These are phyloP conservation scores for Earliella scabrosa DNA, from an alignment of 1,284 basidiomycete genomes.

Conservation along the genomic window DNA sequence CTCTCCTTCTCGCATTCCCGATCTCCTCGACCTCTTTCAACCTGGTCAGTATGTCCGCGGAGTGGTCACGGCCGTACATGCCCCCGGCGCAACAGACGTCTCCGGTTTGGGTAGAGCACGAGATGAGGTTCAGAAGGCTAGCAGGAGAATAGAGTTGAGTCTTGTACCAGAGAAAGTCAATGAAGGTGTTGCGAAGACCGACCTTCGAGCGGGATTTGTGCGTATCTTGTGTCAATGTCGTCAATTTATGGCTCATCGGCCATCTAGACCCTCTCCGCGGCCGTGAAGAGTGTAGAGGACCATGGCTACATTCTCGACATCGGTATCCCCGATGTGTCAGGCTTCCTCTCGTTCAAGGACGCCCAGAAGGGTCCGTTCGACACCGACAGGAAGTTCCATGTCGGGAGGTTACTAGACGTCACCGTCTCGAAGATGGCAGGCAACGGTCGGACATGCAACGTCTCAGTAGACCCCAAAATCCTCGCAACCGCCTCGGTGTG, in stretches of 20 bases:
- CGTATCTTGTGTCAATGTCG: constrained; percentile 30
- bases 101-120: constrained; percentile 60
- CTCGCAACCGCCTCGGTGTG: constrained; percentile 59
- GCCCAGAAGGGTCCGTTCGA: constrained; percentile 46
- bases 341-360: constrained; percentile 81
- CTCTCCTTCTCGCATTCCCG: constrained; percentile 52
- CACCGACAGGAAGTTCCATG: constrained; percentile 51
- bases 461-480: constrained; percentile 53
- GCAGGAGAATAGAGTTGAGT: constrained; percentile 86
- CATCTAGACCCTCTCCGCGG: constrained; percentile 70
- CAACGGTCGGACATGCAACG: constrained; percentile 73
- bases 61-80: constrained; percentile 71
- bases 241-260: constrained; percentile 13
- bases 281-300: constrained; percentile 89
- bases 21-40: constrained; percentile 77
- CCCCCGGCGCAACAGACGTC: constrained; percentile 62
- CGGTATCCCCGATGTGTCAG: constrained; percentile 76
- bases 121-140: constrained; percentile 69
- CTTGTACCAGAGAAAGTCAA: constrained; percentile 89
- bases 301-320: constrained; percentile 93
- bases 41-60: constrained; percentile 89
- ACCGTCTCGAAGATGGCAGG: constrained; percentile 66
- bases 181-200: constrained; percentile 76
- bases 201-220: constrained; percentile 81
- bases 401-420: constrained; percentile 72